Evolutionary conservation across 73 alveolate genomes (phyloP), one percentile per base, ranked within the genome.

Genomic region (Paramecium primaurelia): DNA sequence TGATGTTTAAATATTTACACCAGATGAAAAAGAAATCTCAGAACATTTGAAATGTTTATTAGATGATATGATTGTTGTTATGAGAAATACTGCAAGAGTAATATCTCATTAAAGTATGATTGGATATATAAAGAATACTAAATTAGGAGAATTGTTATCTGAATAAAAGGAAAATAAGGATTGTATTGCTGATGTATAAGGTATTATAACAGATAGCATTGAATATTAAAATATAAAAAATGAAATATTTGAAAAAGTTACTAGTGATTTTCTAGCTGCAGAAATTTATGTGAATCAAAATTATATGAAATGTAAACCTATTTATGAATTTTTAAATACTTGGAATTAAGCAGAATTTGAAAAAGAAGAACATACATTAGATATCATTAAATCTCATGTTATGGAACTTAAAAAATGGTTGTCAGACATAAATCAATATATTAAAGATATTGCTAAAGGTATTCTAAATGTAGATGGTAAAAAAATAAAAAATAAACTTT

Each of bases 11-110:
- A 93, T 93, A n/a, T 97, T 95, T 92, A 77, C 87, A 51, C 99
- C 99, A 6, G 92, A 97, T 86, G 97, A 97, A 47, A 94, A 92
- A 59, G 99, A 95, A 58, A 95, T 97, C 93, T 68, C 92, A 30
- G 95, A 95, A 12, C 68, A 84, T 51, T 88, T 97, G 36, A 97
- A 80, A 26, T 92, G 90, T 54, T 88, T 97, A 12, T 92, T 97
- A 6, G 94, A 95, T 59, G 98, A 93, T 40, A 96, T 97, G 97
- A 88, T 86, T 22, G 54, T 71, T 14, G 96, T 92, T 8, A 86
- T 95, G 83, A 75, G 92, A 77, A 95, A 93, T 36, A 89, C 96
- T 9, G 92, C 88, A 1, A 86, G 97, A 86, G 94, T 96, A 25
- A 94, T 94, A 11, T 49, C 90, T 28, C 95, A 93, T 71, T 90